Evolutionary conservation across 1,139 yeast genomes (phyloP), one percentile per base, ranked within the genome.

Genomic region (Yamadazyma membranifaciens): DNA sequence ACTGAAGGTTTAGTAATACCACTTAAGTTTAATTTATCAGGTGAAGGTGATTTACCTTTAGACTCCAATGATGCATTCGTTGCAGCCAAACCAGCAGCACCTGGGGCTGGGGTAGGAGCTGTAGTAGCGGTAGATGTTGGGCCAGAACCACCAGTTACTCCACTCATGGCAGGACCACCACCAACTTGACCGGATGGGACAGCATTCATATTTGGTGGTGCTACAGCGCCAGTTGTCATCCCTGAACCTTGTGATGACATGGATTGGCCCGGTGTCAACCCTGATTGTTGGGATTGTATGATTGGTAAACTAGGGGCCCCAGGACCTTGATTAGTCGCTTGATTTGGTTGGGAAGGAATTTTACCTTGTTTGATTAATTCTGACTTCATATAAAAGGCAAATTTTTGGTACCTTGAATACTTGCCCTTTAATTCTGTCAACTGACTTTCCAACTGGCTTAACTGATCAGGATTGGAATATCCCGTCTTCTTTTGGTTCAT

Each of bases 1-100:
- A 82, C 86, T 22, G 84, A 71, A 9, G 83, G 78, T 52, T 82
- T 81, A 44, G 83, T 80, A 33, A 81, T 71, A 25, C 76, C 81
- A 10, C 60, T 54, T 17, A 63, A 52, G 39, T 58, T 62, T 27
- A 58, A 41, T 13, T 52, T 50, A 5, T 60, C 52, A 28, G 42
- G 47, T 1, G 48, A 37, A 11, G 46, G 44, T 9, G 44, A 40
- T 22, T 49, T 17, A 10, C 29, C 15, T 27, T 31, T 30, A 3
- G 34, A 13, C 25, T 36, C 35, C 16, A 30, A 29, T n/a, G 45
- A 42, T 11, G 42, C 51, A 38, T 33, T 37, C 10, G 44, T 41
- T 10, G 44, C 44, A 13, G 44, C 44, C 31, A 42, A 13, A 33
- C 42, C 39, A 11, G 48, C 33, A 9, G 41, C 27, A 4, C 45